These are phyloP conservation scores for Botryotinia globosa DNA, from an alignment of 2,329 filamentous ascomycete species.

Conservation along the genomic window DNA sequence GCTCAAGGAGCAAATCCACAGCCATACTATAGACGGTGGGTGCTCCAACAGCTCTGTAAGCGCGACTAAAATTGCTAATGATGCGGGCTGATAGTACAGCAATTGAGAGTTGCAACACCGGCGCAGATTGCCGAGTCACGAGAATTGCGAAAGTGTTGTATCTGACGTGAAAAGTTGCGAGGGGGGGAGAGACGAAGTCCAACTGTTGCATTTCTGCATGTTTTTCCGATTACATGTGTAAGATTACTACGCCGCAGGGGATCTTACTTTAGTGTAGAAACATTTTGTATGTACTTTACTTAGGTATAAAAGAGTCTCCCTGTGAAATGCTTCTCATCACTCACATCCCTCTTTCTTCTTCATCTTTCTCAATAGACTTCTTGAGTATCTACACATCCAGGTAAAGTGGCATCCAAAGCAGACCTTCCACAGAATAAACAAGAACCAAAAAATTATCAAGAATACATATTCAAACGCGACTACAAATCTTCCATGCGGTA, in stretches of 20 bases:
- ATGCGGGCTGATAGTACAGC: not conserved
- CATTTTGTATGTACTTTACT: not conserved
- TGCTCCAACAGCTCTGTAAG: not conserved
- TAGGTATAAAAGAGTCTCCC: not conserved
- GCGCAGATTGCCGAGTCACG: not conserved
- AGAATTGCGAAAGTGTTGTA: not conserved
- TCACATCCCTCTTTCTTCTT: not conserved
- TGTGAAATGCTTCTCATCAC: not conserved
- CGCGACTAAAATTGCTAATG: not conserved
- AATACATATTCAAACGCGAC: not conserved
- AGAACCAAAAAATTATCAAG: not conserved
- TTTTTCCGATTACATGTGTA: not conserved
- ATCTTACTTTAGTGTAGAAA: not conserved
- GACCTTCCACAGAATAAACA: not conserved
- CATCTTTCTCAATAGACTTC: rapidly evolving
- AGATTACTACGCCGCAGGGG: not conserved
- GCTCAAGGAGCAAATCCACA: not conserved
- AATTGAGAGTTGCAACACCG: not conserved
- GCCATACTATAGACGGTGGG: not conserved
- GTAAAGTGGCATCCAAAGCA: not conserved
- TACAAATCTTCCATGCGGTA: not conserved
- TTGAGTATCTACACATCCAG: not conserved
- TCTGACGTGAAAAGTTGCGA: not conserved
- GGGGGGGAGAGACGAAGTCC: not conserved
- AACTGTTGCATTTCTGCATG: not conserved